Base-by-base conservation (phyloP, 75 land plant genomes). In the Pinus tabuliformis region DNA sequence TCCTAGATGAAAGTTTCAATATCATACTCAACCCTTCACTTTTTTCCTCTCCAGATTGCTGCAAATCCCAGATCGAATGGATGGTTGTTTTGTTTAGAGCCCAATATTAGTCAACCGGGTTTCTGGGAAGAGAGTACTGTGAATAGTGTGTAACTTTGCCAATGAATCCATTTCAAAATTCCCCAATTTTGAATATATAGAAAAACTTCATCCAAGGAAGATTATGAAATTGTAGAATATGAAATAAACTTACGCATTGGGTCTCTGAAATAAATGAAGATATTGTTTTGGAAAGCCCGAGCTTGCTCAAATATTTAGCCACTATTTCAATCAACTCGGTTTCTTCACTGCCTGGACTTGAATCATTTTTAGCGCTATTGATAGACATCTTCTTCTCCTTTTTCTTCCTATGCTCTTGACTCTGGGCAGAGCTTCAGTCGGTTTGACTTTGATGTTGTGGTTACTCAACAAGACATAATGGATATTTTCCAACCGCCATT, bases 261-360 rank as follows among this genome's bases (percentile, higher is more conserved):
- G 68, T 33, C 18, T 64, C 68, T 33, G 68, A 64, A 37, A 64
- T 33, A 17, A 64, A 33, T 17, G 68, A 64, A 64, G 68, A 33
- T 9, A 64, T 18, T 33, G 68, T 30, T 16, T 33, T 36, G 39
- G 30, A 37, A 64, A 64, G 68, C 7, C 36, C 36, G 30, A 42
- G 68, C 39, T 64, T 64, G 8, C 36, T 20, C 68, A 64, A 33
- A 64, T 64, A 64, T 33, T 64, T 64, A 15, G 68, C 68, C 5
- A 64, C 36, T 64, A 64, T 33, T 20, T 64, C 39, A 16, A 33
- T 64, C 39, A 64, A 64, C 18, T 16, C 39, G 61, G 61, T 21
- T 59, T 59, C 61, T 59, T 59, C 61, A 49, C 52, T 2, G 52
- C 52, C 52, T 49, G 52, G 52, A 49, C 8, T 49, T 63, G 36